These are phyloP conservation scores for Fusarium sp. DNA, from an alignment of 2,329 filamentous ascomycete genomes.

Conservation along the genomic window DNA sequence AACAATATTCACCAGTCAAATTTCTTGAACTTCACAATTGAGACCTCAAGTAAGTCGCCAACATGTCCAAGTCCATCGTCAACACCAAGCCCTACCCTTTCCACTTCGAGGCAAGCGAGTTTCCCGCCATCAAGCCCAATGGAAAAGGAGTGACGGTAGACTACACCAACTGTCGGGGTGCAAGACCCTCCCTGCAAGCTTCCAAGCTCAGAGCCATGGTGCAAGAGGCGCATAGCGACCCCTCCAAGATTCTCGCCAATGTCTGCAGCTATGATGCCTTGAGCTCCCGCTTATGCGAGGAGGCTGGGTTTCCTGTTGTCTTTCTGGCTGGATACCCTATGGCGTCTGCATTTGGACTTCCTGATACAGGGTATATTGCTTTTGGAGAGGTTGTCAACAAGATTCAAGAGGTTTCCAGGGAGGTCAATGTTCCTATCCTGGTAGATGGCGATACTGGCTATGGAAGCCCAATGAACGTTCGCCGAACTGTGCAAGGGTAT, in stretches of 20 bases:
- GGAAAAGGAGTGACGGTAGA: constrained; percentile 8
- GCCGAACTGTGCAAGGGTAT: constrained; percentile 52
- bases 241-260: constrained; percentile 55
- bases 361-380: constrained; percentile 60
- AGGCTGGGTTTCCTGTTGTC: constrained; percentile 56
- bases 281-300: constrained; percentile 54
- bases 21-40: background rate
- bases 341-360: constrained; percentile 52
- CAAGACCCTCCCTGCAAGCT: constrained; percentile 50
- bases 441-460: constrained; percentile 60
- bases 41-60: background rate
- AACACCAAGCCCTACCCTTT: constrained; percentile 15
- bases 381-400: constrained; percentile 57
- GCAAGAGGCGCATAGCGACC: constrained; percentile 51
- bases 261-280: constrained; percentile 55
- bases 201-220: constrained; percentile 51
- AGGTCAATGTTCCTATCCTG: constrained; percentile 52
- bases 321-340: constrained; percentile 55
- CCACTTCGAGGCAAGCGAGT: constrained; percentile 12
- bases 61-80: constrained; percentile 25
- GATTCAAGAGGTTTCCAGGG: constrained; percentile 53
- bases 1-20: too few relatives aligned
- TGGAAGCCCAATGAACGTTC: constrained; percentile 58
- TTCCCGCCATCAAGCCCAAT: background rate
- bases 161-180: constrained; percentile 47